These are phyloP conservation scores for Aspergillus sp. DNA, from an alignment of 2,329 filamentous ascomycete species.

Conservation along the genomic window DNA sequence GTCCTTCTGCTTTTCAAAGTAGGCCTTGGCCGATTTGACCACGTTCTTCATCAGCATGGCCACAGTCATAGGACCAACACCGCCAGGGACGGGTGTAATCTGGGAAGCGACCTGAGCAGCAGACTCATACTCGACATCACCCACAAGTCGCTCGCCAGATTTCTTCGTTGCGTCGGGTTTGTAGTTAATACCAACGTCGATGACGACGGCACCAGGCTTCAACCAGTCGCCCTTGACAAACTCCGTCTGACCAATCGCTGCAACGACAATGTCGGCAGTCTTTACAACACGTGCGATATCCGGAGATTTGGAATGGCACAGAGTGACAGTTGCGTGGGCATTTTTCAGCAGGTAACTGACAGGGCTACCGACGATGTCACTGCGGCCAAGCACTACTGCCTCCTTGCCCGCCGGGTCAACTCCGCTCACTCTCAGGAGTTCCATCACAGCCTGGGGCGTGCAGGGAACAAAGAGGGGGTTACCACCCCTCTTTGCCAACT, in stretches of 20 bases:
- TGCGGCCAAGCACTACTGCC: constrained; percentile 88
- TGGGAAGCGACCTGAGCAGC: constrained; percentile 80
- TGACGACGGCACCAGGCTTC: constrained; percentile 90
- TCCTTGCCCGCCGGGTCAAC: constrained; percentile 84
- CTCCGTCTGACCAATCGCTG: constrained; percentile 79
- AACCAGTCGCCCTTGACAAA: constrained; percentile 95
- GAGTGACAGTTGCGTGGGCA: constrained; percentile 91
- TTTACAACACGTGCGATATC: constrained; percentile 70
- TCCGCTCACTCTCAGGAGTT: constrained; percentile 75
- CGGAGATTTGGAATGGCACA: constrained; percentile 86
- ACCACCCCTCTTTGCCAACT: constrained; percentile 92
- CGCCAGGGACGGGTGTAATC: constrained; percentile 94
- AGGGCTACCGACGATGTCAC: constrained; percentile 95
- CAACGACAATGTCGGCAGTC: constrained; percentile 82
- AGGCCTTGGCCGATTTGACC: constrained; percentile 74
- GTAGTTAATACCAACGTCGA: constrained; percentile 97
- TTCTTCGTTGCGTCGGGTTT: constrained; percentile 85
- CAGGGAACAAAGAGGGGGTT: constrained; percentile 86
- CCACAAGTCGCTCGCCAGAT: constrained; percentile 85
- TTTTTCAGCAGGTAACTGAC: constrained; percentile 95
- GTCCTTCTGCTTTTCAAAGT: constrained; percentile 77
- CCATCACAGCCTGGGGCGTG: constrained; percentile 97
- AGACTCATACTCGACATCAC: constrained; percentile 88
- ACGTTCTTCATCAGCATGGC: constrained; percentile 98
- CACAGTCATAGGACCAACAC: constrained; percentile 97